Conservation (phyloP, 495 filamentous ascomycete genomes). For the Aspergillus ellipticus region DNA sequence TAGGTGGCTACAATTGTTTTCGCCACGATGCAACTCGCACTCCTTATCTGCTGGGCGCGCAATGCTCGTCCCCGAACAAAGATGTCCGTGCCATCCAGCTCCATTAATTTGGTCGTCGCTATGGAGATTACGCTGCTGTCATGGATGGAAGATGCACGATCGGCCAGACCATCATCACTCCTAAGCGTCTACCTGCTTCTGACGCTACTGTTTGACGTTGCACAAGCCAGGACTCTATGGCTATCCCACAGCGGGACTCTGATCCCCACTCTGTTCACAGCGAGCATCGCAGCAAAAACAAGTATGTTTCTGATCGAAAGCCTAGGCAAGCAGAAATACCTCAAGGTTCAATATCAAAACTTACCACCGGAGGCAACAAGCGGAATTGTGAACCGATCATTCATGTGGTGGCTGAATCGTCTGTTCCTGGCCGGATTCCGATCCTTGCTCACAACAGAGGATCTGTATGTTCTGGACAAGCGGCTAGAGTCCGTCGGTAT, state of each 20-base stretch:
- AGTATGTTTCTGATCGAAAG: slow-evolving; percentile 47
- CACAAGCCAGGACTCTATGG: slow-evolving; percentile 14
- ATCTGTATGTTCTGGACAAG: slow-evolving; percentile 39
- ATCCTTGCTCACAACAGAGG: slow-evolving; percentile 34
- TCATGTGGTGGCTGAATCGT: slow-evolving; percentile 55
- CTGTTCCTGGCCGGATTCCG: slow-evolving; percentile 46
- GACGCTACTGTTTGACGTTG: slow-evolving; percentile 32
- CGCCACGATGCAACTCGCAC: background rate
- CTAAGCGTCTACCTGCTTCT: slow-evolving; percentile 17
- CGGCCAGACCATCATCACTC: slow-evolving; percentile 19
- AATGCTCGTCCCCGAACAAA: background rate
- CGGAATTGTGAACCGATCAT: slow-evolving; percentile 42
- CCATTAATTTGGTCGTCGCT: background rate
- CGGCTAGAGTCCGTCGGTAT: slow-evolving; percentile 29
- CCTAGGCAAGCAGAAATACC: slow-evolving; percentile 42
- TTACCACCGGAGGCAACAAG: slow-evolving; percentile 50
- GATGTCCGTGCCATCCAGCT: background rate
- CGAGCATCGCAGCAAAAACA: slow-evolving; percentile 29
- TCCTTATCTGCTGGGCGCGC: background rate
- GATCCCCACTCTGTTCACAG: slow-evolving; percentile 1
- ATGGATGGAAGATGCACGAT: slow-evolving; percentile 17
- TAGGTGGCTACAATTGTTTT: background rate
- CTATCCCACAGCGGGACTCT: background rate
- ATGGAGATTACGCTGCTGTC: slow-evolving; percentile 7
- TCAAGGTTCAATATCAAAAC: slow-evolving; percentile 33